Base-by-base conservation (phyloP, 345 rosid species). In the Camelina neglecta region DNA sequence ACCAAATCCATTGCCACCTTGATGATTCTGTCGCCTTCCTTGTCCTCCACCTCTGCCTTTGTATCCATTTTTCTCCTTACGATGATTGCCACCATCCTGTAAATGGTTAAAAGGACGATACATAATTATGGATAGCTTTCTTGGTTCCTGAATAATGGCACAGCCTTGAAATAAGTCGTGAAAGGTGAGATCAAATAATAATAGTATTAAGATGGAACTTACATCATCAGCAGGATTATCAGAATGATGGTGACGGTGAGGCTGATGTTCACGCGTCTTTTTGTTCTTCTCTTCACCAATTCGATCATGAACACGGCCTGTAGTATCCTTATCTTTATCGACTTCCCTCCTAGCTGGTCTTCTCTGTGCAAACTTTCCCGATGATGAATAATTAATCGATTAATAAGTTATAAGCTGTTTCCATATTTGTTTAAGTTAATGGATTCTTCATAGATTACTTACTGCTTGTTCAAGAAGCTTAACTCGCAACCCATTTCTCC, bases 401-500 rank as follows among this genome's bases (percentile, higher is more conserved):
- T 67, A 33, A 20, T 6, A 35, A 33, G 36, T 41, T 63, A 58
- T 18, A 12, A 39, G 58, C 51, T 58, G 68, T 10, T 45, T 76
- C 48, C 71, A 59, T 21, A 24, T 55, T 62, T 10, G n/a, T 48
- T 10, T 35, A 24, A 3, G 59, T 63, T 51, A 8, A 47, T n/a
- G 50, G 50, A 71, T 8, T 63, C 29, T 58, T 36, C 26, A 26
- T 50, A 5, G 8, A 65, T 31, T 63, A 72, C 82, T 65, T 83
- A 93, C 98, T 81, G 66, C 63, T 79, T 75, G 84, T 65, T 84
- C 90, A 41, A 89, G 91, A 84, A 85, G 91, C 82, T 88, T 94
- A 58, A 92, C 98, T 45, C 83, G 87, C 84, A 94, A 68, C 56
- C 98, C 98, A 80, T 89, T 90, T 86, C 98, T 86, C 97, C 98